Evolutionary conservation across 2,329 filamentous ascomycete genomes (phyloP), one percentile per base, ranked within the genome.

Genomic region (Cytospora paraplurivora): DNA sequence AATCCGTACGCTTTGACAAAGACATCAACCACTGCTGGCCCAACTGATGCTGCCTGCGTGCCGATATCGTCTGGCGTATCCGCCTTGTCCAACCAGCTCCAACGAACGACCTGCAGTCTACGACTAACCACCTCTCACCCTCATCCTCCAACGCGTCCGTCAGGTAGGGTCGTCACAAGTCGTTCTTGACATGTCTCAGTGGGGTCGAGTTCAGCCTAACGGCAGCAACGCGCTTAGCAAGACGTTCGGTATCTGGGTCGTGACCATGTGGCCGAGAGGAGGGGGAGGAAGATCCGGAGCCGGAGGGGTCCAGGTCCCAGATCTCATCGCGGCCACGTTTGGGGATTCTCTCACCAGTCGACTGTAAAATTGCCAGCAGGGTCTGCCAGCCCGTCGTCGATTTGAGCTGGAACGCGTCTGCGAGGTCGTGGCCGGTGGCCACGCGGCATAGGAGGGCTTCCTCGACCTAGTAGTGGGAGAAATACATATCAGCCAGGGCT

Each of bases 341-440:
- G 78, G 88, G 88, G 86, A 89, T 87, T 87, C 89, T 89, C 91
- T 97, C 93, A 96, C 93, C 92, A 85, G 92, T 93, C 87, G 93
- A 91, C 88, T 95, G 88, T 80, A 98, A 86, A 76, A 99, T 96
- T 76, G 91, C 89, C 78, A 94, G 85, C 73, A 99, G 84, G 65
- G 92, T 98, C 77, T 93, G 91, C 95, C 95, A 99, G 73, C 95
- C 95, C 73, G 89, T 85, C 71, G 90, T 93, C 71, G 92, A 89
- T 77, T 93, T 87, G 70, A 99, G 85, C 74, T 95, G 89, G 73
- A 92, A 88, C 66, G 88, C 89, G 70, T 96, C 91, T 66, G 89
- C 86, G 63, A 91, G 84, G 76, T 96, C 91, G 73, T 94, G 91
- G 65, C 86, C 86, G 51, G 88, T 90, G 32, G 93, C 94, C 59